These are phyloP conservation scores for Penicillium sp. DNA, from an alignment of 2,329 filamentous ascomycete species.

Conservation along the genomic window DNA sequence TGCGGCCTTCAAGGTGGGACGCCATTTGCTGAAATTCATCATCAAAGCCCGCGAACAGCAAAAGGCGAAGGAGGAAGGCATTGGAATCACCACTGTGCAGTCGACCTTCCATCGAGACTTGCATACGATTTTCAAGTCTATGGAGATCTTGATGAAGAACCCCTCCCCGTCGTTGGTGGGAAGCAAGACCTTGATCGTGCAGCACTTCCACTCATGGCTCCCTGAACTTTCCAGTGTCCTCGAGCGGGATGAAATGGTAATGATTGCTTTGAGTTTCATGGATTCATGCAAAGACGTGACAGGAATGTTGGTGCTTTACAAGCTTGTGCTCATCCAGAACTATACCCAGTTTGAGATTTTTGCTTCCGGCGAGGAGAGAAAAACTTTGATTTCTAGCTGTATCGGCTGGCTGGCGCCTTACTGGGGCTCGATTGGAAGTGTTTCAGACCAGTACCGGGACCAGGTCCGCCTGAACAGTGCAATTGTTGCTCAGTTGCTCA, in stretches of 20 bases:
- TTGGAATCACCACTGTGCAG: constrained; percentile 69
- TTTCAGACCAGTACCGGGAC: constrained; percentile 83
- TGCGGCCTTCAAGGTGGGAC: constrained; percentile 90
- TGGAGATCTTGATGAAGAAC: constrained; percentile 87
- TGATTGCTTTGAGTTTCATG: constrained; percentile 89
- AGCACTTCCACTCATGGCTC: constrained; percentile 97
- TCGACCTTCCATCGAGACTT: constrained; percentile 78
- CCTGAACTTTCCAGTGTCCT: constrained; percentile 78
- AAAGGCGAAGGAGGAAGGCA: constrained; percentile 78
- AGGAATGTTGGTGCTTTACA: constrained; percentile 87
- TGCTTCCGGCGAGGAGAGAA: constrained; percentile 68
- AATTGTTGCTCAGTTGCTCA: constrained; percentile 79
- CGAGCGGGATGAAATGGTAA: constrained; percentile 76
- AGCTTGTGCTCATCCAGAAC: constrained; percentile 87
- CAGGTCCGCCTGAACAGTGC: constrained; percentile 93
- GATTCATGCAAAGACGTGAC: constrained; percentile 83
- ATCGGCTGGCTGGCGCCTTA: constrained; percentile 88
- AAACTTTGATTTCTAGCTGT: constrained; percentile 72
- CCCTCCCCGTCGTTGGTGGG: constrained; percentile 79
- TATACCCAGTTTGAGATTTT: constrained; percentile 81
- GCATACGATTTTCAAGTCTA: constrained; percentile 78
- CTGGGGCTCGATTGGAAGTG: constrained; percentile 71
- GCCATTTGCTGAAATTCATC: constrained; percentile 91
- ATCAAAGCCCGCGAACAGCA: constrained; percentile 83
- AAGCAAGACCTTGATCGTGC: constrained; percentile 89